Evolutionary conservation across 1,139 yeast genomes (phyloP).

Genomic region (Pichia sp.): DNA sequence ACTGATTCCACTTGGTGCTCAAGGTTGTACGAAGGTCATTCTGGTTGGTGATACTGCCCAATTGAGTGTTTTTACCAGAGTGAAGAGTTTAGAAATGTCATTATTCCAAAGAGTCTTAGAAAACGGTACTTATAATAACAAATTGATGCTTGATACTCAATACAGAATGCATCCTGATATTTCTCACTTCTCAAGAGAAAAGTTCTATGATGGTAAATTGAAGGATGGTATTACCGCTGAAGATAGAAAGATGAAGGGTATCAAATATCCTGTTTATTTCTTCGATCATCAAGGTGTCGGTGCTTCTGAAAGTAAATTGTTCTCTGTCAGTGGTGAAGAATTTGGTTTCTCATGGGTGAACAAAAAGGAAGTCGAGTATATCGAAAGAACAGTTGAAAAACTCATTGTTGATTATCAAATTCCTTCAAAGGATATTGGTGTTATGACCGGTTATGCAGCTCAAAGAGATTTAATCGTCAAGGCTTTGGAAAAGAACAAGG

Average conservation of each 20-base stretch:
- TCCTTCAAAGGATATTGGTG: slow-evolving; percentile 51
- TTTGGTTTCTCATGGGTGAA: slow-evolving; percentile 35
- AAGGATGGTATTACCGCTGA: slow-evolving; percentile 58
- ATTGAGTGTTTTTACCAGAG: slow-evolving; percentile 60
- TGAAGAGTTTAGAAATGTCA: slow-evolving; percentile 41
- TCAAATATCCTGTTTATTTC: slow-evolving; percentile 31
- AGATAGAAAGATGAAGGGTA: slow-evolving; percentile 36
- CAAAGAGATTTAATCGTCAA: slow-evolving; percentile 64
- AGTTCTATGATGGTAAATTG: slow-evolving; percentile 53
- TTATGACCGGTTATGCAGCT: slow-evolving; percentile 72
- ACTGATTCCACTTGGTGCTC: slow-evolving; percentile 65
- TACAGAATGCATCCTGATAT: slow-evolving; percentile 72
- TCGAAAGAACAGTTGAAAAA: slow-evolving; percentile 45
- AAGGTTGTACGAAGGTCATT: slow-evolving; percentile 64
- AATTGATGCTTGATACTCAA: slow-evolving; percentile 70
- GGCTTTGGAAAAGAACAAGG: slow-evolving; percentile 44
- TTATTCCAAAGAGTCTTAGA: slow-evolving; percentile 30
- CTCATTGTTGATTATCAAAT: slow-evolving; percentile 56
- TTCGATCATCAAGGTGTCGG: slow-evolving; percentile 24
- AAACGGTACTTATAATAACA: slow-evolving; percentile 45
- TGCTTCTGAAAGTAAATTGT: slow-evolving; percentile 22
- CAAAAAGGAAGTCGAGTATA: slow-evolving; percentile 47
- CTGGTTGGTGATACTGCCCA: slow-evolving; percentile 75
- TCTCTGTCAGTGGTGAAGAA: slow-evolving; percentile 25
- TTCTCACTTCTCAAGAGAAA: slow-evolving; percentile 56